phyloP scores from a whole-genome alignment of 805 yeast species.

The Tetrapisispora fleetii region DNA sequence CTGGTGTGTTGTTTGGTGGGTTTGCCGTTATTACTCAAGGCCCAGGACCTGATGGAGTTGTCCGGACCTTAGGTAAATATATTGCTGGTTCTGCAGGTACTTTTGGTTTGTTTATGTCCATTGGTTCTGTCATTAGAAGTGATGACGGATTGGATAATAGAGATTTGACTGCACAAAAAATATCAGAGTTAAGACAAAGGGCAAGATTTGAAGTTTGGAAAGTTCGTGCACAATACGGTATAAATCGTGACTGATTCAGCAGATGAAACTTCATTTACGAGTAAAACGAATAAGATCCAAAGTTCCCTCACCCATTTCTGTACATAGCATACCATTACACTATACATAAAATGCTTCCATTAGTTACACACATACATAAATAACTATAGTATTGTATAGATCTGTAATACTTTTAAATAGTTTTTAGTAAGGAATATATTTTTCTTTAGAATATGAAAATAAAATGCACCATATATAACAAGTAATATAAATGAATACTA shows the following conservation, averaged over 20 bases:
- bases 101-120: conserved; percentile 91
- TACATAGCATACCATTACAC: neutral
- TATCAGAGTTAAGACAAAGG: conserved; percentile 19
- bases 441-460: too few relatives aligned
- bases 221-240: conserved; percentile 18
- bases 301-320: neutral
- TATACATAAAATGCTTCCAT: neutral
- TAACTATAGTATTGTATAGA: neutral
- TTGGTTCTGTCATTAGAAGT: conserved; percentile 85
- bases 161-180: conserved; percentile 7
- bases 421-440: too few relatives aligned
- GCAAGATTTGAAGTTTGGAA: conserved; percentile 27
- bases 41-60: conserved; percentile 96
- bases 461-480: neutral
- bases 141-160: conserved; percentile 34
- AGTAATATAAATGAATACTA: too few relatives aligned
- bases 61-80: conserved; percentile 94
- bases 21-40: conserved; percentile 85
- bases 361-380: neutral
- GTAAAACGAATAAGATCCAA: neutral
- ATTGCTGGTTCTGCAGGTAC: conserved; percentile 95
- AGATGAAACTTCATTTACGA: neutral
- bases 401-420: neutral
- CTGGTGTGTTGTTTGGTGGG: conserved; percentile 92
- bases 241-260: conserved; percentile 7